phyloP scores from a whole-genome alignment of 306 rosid species.

The Vachellia collinsii region DNA sequence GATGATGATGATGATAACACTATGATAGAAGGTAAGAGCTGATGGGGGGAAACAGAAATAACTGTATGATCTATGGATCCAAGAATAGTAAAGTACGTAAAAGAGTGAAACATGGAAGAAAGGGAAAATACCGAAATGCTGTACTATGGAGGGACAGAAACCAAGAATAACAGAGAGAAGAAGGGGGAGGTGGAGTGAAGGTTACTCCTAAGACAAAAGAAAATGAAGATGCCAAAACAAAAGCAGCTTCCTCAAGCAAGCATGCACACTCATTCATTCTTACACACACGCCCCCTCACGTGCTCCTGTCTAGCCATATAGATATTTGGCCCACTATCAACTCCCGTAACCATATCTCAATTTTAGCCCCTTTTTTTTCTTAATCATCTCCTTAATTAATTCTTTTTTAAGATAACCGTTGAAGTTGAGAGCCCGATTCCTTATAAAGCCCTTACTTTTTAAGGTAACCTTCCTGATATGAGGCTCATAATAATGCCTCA shows the following conservation, averaged over 20 bases:
- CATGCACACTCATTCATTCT: background rate
- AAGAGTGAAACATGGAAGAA: background rate
- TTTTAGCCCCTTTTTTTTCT: background rate
- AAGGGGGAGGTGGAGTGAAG: constrained; percentile 28
- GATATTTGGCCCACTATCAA: constrained; percentile 28
- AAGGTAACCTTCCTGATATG: no score
- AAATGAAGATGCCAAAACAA: constrained; percentile 27
- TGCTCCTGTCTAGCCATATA: constrained; percentile 33
- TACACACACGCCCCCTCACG: constrained; percentile 33
- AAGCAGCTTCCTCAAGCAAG: background rate
- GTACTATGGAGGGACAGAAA: constrained; percentile 1
- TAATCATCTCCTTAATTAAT: background rate
- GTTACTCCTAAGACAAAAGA: constrained; percentile 38
- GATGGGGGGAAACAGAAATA: background rate
- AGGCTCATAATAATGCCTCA: no score
- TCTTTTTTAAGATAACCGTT: no score
- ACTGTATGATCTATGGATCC: background rate
- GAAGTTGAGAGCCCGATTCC: no score
- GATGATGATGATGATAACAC: background rate
- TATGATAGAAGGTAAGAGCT: background rate
- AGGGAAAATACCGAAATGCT: background rate
- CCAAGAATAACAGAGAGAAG: background rate
- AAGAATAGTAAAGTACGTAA: background rate
- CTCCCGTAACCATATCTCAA: constrained; percentile 23
- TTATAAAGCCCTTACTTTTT: background rate